Base-by-base conservation (phyloP, 805 yeast species). In the Teunomyces cretensis region DNA sequence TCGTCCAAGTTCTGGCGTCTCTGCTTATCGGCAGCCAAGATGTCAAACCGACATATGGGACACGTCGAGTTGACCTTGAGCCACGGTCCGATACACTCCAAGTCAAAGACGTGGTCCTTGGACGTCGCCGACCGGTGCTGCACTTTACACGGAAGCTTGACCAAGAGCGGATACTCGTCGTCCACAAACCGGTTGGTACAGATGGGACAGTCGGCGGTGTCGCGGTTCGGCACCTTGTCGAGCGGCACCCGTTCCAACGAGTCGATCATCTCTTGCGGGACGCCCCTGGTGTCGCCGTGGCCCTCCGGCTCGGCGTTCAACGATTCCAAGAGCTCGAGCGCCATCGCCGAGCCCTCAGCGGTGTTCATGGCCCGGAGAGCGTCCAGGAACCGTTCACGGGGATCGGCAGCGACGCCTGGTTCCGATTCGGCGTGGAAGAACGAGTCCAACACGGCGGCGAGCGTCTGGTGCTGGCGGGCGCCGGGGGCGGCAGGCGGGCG, bases 11-110 rank as follows among this genome's bases (percentile, higher is more conserved):
- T 58, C 43, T 63, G 60, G 45, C 54, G 57, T 14, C 73, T 48
- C 33, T 58, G 56, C 38, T 54, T 51, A 17, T 57, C 59, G 4
- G 60, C 61, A 28, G 73, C 78, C 15, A 78, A 61, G 19, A 91
- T 79, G 57, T 89, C 84, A 48, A 77, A 80, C 51, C 98, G 74
- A 60, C 97, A 92, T 56, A 92, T 64, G 0, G 98, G 98, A 58
- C 98, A 91, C 0, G 88, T 84, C 1, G 78, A 69, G 54, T 85
- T 81, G 42, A 81, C 70, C 50, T 80, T 79, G 42, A 92, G 71
- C 98, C 98, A 91, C 0, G 96, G 94, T 0, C 86, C 84, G 31
- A 92, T 82, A 61, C 97, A 91, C 53, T 92, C 97, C 51, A 90
- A 70, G 60, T 91, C 98, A 64, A 87, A 91, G 33, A 75, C 75